These are phyloP conservation scores for Corynascus novoguineensis DNA, from an alignment of 495 filamentous ascomycete genomes.

Conservation along the genomic window DNA sequence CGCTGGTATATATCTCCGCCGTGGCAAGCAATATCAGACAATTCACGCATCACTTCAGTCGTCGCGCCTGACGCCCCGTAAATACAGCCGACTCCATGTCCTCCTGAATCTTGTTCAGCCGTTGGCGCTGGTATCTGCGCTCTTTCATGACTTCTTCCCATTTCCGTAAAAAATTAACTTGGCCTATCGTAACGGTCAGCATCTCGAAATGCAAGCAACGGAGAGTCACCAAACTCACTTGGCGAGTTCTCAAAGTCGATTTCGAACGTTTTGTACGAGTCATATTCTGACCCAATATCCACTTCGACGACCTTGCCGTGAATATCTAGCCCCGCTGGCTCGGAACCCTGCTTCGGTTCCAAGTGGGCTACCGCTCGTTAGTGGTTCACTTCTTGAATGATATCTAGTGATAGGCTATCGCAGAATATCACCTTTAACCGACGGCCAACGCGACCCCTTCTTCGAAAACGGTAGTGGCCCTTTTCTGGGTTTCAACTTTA, in stretches of 20 bases:
- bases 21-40: too few relatives aligned
- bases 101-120: constrained; percentile 28
- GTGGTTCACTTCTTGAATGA: too few relatives aligned
- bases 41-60: too few relatives aligned
- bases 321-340: constrained; percentile 30
- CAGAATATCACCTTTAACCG: constrained; percentile 24
- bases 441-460: constrained; percentile 27
- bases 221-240: constrained; percentile 17
- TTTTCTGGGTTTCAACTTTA: constrained; percentile 28
- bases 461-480: constrained; percentile 19
- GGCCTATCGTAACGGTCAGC: constrained; percentile 16
- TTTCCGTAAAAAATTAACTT: constrained; percentile 30
- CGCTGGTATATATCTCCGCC: not conserved
- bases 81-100: constrained; percentile 28
- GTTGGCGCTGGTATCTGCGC: constrained; percentile 24
- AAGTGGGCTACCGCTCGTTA: constrained; percentile 20
- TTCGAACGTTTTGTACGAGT: constrained; percentile 35
- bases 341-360: constrained; percentile 18
- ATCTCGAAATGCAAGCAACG: not conserved
- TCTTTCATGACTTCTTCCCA: constrained; percentile 34
- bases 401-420: not conserved
- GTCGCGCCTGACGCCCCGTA: constrained; percentile 27
- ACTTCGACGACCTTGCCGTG: constrained; percentile 24
- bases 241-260: constrained; percentile 37
- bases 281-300: constrained; percentile 26